These are phyloP conservation scores for Stachybotrys elegans DNA, from an alignment of 2,329 filamentous ascomycete species.

Conservation along the genomic window DNA sequence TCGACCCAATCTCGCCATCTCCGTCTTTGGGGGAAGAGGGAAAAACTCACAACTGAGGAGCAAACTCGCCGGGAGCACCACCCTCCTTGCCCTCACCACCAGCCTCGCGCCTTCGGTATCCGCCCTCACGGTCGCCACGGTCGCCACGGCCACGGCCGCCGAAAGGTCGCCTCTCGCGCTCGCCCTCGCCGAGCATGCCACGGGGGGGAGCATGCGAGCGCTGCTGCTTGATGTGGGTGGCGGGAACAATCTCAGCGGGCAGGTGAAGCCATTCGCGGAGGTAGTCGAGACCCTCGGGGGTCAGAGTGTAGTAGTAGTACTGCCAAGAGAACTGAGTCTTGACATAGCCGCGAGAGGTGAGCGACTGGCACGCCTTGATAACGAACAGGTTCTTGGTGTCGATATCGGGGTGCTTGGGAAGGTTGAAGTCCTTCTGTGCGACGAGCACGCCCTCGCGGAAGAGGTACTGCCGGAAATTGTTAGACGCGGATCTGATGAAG, in stretches of 20 bases:
- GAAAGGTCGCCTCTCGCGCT: slow-evolving; percentile 77
- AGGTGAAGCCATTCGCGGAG: slow-evolving; percentile 99
- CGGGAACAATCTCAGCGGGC: slow-evolving; percentile 97
- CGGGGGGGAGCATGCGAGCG: slow-evolving; percentile 96
- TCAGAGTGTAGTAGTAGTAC: slow-evolving; percentile 99
- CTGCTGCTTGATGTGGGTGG: slow-evolving; percentile 99
- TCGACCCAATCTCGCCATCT: too few relatives aligned
- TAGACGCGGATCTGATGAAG: too few relatives aligned
- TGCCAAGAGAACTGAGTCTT: slow-evolving; percentile 99
- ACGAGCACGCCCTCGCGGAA: slow-evolving; percentile 92
- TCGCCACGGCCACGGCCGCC: slow-evolving; percentile 74
- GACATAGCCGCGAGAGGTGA: slow-evolving; percentile 96
- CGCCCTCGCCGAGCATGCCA: slow-evolving; percentile 91
- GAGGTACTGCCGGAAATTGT: too few relatives aligned
- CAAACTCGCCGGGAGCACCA: slow-evolving; percentile 87
- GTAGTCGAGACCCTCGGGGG: slow-evolving; percentile 99
- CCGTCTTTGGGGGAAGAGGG: too few relatives aligned
- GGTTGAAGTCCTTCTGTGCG: slow-evolving; percentile 99
- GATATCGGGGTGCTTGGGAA: slow-evolving; percentile 94
- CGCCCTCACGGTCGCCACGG: slow-evolving; percentile 77
- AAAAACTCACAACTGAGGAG: slow-evolving; percentile 74
- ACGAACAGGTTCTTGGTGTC: slow-evolving; percentile 99
- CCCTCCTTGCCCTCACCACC: slow-evolving; percentile 86
- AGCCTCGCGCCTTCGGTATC: slow-evolving; percentile 87
- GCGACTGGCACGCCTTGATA: slow-evolving; percentile 98